These are phyloP conservation scores for Kluyveromyces sp. DNA, from an alignment of 1,139 yeast species.

Conservation along the genomic window DNA sequence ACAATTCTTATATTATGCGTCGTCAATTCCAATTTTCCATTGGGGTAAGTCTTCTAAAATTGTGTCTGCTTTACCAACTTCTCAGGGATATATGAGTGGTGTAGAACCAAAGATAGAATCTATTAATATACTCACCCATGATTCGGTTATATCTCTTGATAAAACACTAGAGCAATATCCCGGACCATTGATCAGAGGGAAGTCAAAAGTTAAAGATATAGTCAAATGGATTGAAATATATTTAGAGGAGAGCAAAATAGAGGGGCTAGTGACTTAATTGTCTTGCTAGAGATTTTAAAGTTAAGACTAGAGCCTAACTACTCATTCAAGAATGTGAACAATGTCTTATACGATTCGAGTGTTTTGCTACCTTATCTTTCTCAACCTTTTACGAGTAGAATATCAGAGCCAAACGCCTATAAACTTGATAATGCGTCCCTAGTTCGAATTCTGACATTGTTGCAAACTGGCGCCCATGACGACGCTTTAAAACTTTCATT, in stretches of 20 bases:
- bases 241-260: constrained; percentile 9
- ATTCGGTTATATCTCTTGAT: constrained; percentile 27
- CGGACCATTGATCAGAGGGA: constrained; percentile 25
- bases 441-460: constrained; percentile 18
- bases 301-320: constrained; percentile 16
- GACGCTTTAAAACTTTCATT: constrained; percentile 60
- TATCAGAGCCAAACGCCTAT: constrained; percentile 15
- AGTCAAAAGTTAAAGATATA: constrained; percentile 23
- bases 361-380: constrained; percentile 20
- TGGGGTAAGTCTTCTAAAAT: constrained; percentile 53
- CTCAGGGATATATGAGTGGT: constrained; percentile 11
- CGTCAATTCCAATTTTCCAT: constrained; percentile 68
- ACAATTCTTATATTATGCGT: constrained; percentile 27
- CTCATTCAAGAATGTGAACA: constrained; percentile 20
- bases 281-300: constrained; percentile 19
- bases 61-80: constrained; percentile 39
- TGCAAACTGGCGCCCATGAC: constrained; percentile 59
- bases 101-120: constrained; percentile 16
- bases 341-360: constrained; percentile 24
- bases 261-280: constrained; percentile 9
- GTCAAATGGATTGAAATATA: constrained; percentile 24
- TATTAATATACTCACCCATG: constrained; percentile 31
- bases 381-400: constrained; percentile 14
- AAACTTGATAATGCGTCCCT: constrained; percentile 15
- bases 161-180: constrained; percentile 31